phyloP scores from a whole-genome alignment of 2,329 filamentous ascomycete species.

The Helminthosporium solani region DNA sequence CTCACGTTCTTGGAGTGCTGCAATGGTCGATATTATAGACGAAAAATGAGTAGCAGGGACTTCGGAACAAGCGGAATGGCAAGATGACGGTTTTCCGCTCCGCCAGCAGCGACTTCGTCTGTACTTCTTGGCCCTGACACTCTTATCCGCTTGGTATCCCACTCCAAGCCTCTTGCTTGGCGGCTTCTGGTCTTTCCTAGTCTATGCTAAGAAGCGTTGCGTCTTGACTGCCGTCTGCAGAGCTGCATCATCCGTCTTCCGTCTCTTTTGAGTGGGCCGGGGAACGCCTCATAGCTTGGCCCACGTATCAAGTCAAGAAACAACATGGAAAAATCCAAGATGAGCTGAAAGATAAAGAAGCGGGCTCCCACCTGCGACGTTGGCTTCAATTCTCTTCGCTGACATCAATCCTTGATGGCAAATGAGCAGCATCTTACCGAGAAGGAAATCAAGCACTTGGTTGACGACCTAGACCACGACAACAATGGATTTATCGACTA shows the following conservation, averaged over 20 bases:
- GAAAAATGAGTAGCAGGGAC: too few species aligned
- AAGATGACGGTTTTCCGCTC: too few species aligned
- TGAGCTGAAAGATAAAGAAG: too few species aligned
- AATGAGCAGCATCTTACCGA: constrained; percentile 37
- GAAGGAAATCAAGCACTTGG: constrained; percentile 54
- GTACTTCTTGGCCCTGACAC: not conserved
- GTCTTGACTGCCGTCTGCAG: not conserved
- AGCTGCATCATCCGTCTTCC: constrained; percentile 3
- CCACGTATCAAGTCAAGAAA: constrained; percentile 23
- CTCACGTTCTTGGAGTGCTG: too few species aligned
- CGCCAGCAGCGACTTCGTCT: too few species aligned
- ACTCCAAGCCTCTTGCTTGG: not conserved
- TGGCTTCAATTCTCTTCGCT: too few species aligned
- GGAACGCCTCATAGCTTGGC: constrained; percentile 17
- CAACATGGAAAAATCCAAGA: too few species aligned
- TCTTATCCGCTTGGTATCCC: not conserved
- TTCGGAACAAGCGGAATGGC: too few species aligned
- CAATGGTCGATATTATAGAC: too few species aligned
- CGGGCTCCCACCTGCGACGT: too few species aligned
- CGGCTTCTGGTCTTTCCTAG: not conserved
- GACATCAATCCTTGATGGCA: constrained; percentile 16
- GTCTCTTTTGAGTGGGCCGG: constrained; percentile 6
- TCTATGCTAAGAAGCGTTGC: not conserved
- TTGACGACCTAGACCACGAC: constrained; percentile 56
- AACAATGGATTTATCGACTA: constrained; percentile 56